Evolutionary conservation across 495 filamentous ascomycete species (phyloP), one percentile per base, ranked within the genome.

Genomic region (Cairneyella variabilis): DNA sequence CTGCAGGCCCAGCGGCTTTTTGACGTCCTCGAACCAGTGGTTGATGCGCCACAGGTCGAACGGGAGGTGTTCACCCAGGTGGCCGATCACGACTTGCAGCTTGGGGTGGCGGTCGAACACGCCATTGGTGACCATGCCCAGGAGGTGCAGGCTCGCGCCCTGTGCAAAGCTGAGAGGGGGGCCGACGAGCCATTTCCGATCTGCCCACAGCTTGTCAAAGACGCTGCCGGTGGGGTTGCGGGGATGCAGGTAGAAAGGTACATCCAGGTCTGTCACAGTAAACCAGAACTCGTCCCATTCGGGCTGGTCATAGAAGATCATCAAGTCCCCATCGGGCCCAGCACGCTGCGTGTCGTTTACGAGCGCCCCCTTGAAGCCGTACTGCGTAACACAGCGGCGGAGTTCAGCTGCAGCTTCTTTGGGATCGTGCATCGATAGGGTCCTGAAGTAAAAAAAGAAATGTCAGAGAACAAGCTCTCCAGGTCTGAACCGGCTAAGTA

Each of bases 211-310:
- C 42, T 76, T 72, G 20, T 76, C 70, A 53, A 73, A 70, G 62
- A 76, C 71, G 20, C 68, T 71, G 2, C 70, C 73, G 0, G 72
- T 75, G 1, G 71, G 69, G 30, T 67, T 67, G 12, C 66, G 54
- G 0, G 83, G 83, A 60, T 86, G 82, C 7, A 86, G 66, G 59
- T 86, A 86, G 4, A 86, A 68, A 0, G 81, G 82, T 3, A 83
- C 83, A 37, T 78, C 75, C n/a, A 86, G 73, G 52, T 83, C 77
- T 2, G 72, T 70, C 26, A 74, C 70, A 0, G 72, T 71, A 25
- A 68, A 49, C 82, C 81, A 85, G 68, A 85, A 86, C 8, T 72
- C 61, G 46, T 81, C 71, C 66, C 77, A 84, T 28, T 71, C 69
- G 1, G 69, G 61, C 26, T 72, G 67, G 53, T 84, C 82, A 63